These are phyloP conservation scores for Ochetophila trinervis DNA, from an alignment of 306 rosid species.

Conservation along the genomic window DNA sequence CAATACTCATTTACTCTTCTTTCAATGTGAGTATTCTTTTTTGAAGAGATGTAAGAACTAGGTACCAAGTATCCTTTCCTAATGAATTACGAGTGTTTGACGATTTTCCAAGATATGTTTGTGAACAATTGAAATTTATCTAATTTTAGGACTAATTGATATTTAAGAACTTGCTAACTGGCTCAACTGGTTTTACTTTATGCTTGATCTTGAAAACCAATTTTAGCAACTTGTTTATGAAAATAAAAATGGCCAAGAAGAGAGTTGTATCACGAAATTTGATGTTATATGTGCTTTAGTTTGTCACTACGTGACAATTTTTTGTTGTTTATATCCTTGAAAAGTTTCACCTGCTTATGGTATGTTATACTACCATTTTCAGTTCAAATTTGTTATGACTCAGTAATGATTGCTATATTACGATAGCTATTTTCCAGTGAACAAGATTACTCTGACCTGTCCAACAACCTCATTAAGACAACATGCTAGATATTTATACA, in stretches of 20 bases:
- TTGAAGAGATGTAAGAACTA: not conserved
- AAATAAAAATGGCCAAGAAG: not conserved
- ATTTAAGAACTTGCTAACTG: not conserved
- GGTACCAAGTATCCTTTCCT: not conserved
- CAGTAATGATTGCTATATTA: slow-evolving; percentile 11
- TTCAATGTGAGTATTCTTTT: slow-evolving; percentile 59
- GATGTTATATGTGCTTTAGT: not conserved
- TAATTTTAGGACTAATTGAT: not conserved
- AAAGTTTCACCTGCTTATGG: not conserved
- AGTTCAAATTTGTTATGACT: slow-evolving; percentile 16
- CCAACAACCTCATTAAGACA: slow-evolving; percentile 82
- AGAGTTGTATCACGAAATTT: not conserved
- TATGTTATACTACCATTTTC: slow-evolving; percentile 11
- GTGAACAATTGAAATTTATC: not conserved
- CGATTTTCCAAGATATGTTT: not conserved
- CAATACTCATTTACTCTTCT: slow-evolving; percentile 70
- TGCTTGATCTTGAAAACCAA: not conserved
- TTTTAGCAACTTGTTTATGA: not conserved
- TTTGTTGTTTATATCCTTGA: not conserved
- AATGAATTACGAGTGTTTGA: not conserved
- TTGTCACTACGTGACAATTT: not conserved
- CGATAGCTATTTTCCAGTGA: slow-evolving; percentile 70
- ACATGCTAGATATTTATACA: slow-evolving; percentile 86
- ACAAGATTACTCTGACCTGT: slow-evolving; percentile 78
- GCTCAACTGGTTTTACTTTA: not conserved